Percentiles rank a stretch among this genome's conserved stretches.
These are phyloP conservation scores for Penicillium brasilianum DNA, from an alignment of 2,329 filamentous ascomycete genomes.

Conservation along the genomic window DNA sequence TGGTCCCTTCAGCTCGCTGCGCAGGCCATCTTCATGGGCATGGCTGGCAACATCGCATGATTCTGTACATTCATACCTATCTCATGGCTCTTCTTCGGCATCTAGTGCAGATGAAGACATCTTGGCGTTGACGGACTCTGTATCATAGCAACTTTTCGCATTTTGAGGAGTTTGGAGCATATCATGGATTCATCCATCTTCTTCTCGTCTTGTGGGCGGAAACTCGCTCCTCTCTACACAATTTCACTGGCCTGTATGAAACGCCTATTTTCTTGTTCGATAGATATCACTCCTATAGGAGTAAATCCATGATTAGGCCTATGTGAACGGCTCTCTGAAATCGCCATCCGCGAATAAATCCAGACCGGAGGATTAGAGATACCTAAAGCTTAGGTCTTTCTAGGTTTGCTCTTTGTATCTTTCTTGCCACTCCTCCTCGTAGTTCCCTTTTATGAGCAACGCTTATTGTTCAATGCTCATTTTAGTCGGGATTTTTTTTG, in stretches of 20 bases:
- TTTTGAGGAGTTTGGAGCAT: conserved; percentile 21
- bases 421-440: neutral
- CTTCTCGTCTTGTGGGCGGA: neutral
- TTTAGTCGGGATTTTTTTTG: neutral
- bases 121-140: conserved; percentile 56
- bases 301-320: neutral
- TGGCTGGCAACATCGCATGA: conserved; percentile 78
- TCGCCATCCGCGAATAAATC: neutral
- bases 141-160: conserved; percentile 47
- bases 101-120: conserved; percentile 8
- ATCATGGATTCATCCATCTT: conserved; percentile 10
- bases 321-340: neutral
- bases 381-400: neutral
- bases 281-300: neutral
- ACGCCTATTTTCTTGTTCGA: neutral
- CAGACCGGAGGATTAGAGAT: neutral
- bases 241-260: conserved; percentile 4
- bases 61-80: conserved; percentile 29
- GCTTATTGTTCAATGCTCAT: no score
- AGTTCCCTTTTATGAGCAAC: neutral
- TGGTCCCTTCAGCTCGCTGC: conserved; percentile 93
- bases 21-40: conserved; percentile 91
- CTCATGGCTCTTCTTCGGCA: neutral
- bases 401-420: neutral
- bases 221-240: conserved; percentile 7